Conservation (phyloP, 495 filamentous ascomycete species). For the Podospora tetraspora region DNA sequence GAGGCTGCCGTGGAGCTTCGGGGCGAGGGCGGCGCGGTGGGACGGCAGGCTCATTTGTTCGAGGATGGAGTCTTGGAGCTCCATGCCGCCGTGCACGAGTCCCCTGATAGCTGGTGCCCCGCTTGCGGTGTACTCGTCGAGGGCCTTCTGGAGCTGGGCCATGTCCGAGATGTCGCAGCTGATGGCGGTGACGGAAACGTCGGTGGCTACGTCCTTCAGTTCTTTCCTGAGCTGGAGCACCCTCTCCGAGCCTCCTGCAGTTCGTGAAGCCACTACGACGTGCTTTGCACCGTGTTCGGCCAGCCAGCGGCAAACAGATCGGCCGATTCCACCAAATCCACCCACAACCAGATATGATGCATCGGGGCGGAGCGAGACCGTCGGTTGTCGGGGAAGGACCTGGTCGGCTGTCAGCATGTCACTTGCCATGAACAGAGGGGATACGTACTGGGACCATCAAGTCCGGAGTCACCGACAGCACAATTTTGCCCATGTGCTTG, state of each 20-base stretch:
- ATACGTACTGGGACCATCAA: slow-evolving; percentile 22
- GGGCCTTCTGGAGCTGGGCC: slow-evolving; percentile 27
- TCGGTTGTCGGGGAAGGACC: slow-evolving; percentile 14
- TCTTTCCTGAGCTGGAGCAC: slow-evolving; percentile 31
- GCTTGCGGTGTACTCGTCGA: slow-evolving; percentile 26
- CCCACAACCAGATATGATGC: slow-evolving; percentile 57
- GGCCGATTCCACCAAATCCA: slow-evolving; percentile 59
- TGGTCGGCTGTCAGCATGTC: slow-evolving; percentile 8
- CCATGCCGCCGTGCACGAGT: slow-evolving; percentile 49
- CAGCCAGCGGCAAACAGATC: slow-evolving; percentile 54
- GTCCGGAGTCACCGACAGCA: slow-evolving; percentile 32
- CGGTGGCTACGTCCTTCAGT: slow-evolving; percentile 34
- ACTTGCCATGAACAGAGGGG: neutral
- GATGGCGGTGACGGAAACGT: slow-evolving; percentile 34
- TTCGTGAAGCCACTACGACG: slow-evolving; percentile 54
- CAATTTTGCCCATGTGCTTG: slow-evolving; percentile 52
- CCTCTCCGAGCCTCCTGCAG: slow-evolving; percentile 34
- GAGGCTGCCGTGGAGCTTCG: slow-evolving; percentile 48
- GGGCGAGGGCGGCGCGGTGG: slow-evolving; percentile 37
- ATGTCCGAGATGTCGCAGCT: slow-evolving; percentile 40
- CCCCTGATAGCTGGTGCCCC: slow-evolving; percentile 41
- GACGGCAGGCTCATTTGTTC: slow-evolving; percentile 44
- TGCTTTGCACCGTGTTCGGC: slow-evolving; percentile 51
- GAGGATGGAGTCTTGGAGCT: slow-evolving; percentile 45
- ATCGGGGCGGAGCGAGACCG: slow-evolving; percentile 31